These are phyloP conservation scores for Tubosaeta brunneosetosa DNA, from an alignment of 768 basidiomycete genomes.

Conservation along the genomic window DNA sequence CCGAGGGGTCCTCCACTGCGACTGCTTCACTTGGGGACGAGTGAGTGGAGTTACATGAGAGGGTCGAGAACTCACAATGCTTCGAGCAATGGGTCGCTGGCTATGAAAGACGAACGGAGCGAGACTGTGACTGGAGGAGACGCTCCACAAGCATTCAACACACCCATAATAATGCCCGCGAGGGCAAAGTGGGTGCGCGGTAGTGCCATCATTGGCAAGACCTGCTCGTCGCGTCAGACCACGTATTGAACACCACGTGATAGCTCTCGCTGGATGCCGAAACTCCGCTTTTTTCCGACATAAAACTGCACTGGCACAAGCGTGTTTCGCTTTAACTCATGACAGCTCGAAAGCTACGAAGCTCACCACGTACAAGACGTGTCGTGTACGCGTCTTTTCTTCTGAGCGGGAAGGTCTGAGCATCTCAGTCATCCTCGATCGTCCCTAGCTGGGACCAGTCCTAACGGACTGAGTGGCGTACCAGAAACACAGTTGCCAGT, in stretches of 20 bases:
- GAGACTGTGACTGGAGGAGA: slow-evolving; percentile 30
- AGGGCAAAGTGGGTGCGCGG: slow-evolving; percentile 15
- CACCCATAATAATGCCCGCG: slow-evolving; percentile 13
- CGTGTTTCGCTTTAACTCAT: background rate
- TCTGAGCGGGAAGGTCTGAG: slow-evolving; percentile 35
- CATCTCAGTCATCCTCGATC: slow-evolving; percentile 24
- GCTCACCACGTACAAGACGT: slow-evolving; percentile 27
- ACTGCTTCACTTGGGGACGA: slow-evolving; percentile 67
- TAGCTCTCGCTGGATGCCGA: slow-evolving; percentile 10
- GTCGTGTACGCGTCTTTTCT: slow-evolving; percentile 15
- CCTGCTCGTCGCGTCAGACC: background rate
- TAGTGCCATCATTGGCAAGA: slow-evolving; percentile 7
- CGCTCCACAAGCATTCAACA: slow-evolving; percentile 14
- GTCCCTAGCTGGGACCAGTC: slow-evolving; percentile 28
- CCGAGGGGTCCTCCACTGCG: slow-evolving; percentile 60
- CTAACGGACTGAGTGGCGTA: slow-evolving; percentile 25
- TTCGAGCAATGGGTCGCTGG: slow-evolving; percentile 27
- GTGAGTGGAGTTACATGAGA: slow-evolving; percentile 1
- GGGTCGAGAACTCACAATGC: slow-evolving; percentile 23
- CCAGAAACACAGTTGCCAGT: slow-evolving; percentile 25
- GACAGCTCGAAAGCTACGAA: slow-evolving; percentile 29
- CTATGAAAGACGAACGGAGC: slow-evolving; percentile 25
- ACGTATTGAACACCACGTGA: slow-evolving; percentile 21
- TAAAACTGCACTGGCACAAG: slow-evolving; percentile 2
- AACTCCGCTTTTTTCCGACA: slow-evolving; percentile 14